Evolutionary conservation across 768 basidiomycete genomes (phyloP).

Genomic region (Panaeolus papilionaceus): DNA sequence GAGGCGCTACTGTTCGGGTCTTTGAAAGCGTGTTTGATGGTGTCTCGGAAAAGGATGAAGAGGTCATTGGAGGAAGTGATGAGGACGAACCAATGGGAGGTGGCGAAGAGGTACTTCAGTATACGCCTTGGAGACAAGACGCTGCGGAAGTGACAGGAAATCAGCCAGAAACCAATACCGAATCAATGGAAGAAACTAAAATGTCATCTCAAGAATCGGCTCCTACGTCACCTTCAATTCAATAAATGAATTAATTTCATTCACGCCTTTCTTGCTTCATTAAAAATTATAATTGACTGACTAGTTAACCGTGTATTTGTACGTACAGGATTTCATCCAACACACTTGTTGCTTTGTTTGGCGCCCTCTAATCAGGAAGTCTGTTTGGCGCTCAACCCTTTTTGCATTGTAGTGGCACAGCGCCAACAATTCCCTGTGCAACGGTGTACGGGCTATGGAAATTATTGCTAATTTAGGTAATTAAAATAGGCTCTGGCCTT

Average conservation of each 20-base stretch:
- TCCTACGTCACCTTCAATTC: not conserved
- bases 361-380: not conserved
- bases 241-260: not conserved
- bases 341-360: not conserved
- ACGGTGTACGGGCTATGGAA: not conserved
- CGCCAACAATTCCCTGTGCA: not conserved
- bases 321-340: not conserved
- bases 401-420: not conserved
- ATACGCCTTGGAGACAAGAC: not conserved
- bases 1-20: conserved; percentile 34
- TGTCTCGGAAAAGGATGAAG: conserved; percentile 24
- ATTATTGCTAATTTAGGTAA: not conserved
- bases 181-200: not conserved
- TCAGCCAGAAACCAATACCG: not conserved
- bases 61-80: conserved; percentile 20
- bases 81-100: conserved; percentile 18
- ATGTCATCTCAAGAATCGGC: not conserved
- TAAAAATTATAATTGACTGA: not conserved
- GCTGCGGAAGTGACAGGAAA: not conserved
- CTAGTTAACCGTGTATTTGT: not conserved
- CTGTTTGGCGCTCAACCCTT: not conserved
- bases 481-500: not conserved
- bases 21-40: conserved; percentile 32
- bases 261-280: not conserved
- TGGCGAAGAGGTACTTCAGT: not conserved